Evolutionary conservation across 2,329 filamentous ascomycete genomes (phyloP).

Genomic region (Calonectria montana): DNA sequence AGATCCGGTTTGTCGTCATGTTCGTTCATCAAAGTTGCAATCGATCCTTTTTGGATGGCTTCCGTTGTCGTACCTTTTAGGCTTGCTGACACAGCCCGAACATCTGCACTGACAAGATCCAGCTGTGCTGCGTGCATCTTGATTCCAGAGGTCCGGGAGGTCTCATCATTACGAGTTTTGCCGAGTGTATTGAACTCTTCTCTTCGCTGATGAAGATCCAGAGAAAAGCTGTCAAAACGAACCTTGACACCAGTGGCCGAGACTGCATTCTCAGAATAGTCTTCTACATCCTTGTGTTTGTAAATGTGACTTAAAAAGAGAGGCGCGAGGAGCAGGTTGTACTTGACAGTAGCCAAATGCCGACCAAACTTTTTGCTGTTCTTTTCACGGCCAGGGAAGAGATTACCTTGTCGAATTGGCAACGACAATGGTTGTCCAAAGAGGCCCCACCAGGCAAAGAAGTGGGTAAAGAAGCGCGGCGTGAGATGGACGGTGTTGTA

Average conservation of each 20-base stretch:
- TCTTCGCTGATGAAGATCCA: constrained; percentile 92
- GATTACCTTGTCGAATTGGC: constrained; percentile 88
- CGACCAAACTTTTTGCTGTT: constrained; percentile 98
- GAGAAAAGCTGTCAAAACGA: constrained; percentile 94
- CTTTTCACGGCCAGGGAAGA: constrained; percentile 95
- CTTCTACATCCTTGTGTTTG: constrained; percentile 96
- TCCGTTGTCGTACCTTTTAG: constrained; percentile 85
- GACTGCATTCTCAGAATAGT: constrained; percentile 79
- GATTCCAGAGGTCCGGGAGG: constrained; percentile 81
- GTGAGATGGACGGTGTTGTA: constrained; percentile 98
- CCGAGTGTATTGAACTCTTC: constrained; percentile 90
- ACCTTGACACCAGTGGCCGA: constrained; percentile 97
- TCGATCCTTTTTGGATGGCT: constrained; percentile 73
- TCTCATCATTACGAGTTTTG: constrained; percentile 79
- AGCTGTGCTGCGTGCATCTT: constrained; percentile 95
- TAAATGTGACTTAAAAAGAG: constrained; percentile 97
- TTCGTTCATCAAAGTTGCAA: constrained; percentile 63
- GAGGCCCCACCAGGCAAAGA: constrained; percentile 97
- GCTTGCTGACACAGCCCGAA: constrained; percentile 91
- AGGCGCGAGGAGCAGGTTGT: constrained; percentile 91
- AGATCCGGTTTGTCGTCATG: constrained; percentile 74
- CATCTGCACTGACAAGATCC: constrained; percentile 90
- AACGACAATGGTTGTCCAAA: constrained; percentile 96
- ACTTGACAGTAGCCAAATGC: constrained; percentile 98
- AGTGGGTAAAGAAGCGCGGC: constrained; percentile 97